These are phyloP conservation scores for Puccinia triticina DNA, from an alignment of 1,284 basidiomycete species.

Conservation along the genomic window DNA sequence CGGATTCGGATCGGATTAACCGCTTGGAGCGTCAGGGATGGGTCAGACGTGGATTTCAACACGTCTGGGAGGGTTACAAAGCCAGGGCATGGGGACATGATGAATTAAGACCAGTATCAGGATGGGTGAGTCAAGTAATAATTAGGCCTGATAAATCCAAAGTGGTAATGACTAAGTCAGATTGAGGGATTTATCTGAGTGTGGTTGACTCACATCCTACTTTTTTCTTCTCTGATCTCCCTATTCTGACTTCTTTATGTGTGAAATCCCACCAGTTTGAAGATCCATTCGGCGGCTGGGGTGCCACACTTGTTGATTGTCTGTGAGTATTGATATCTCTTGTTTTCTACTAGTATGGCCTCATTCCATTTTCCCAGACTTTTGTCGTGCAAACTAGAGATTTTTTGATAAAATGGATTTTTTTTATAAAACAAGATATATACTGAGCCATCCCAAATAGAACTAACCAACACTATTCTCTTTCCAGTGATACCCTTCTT, in stretches of 20 bases:
- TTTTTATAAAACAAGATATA: too few species aligned
- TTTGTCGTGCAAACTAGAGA: background rate
- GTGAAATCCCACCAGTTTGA: background rate
- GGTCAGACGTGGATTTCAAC: conserved; percentile 40
- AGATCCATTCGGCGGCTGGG: conserved; percentile 30
- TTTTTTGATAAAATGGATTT: too few species aligned
- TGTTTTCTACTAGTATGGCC: too few species aligned
- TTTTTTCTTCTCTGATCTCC: background rate
- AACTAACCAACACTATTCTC: too few species aligned
- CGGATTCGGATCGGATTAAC: background rate
- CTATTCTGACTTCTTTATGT: background rate
- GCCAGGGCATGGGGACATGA: conserved; percentile 46
- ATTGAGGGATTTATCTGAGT: too few species aligned
- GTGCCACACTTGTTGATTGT: conserved; percentile 40
- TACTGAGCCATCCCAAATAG: background rate
- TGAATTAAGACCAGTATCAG: conserved; percentile 40
- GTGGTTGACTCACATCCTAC: too few species aligned
- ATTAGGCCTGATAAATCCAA: background rate
- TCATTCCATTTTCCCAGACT: background rate
- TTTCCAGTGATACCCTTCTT: conserved; percentile 33
- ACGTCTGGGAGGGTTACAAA: conserved; percentile 50
- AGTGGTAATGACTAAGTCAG: background rate
- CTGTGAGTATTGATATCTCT: conserved; percentile 28
- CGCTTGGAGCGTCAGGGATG: conserved; percentile 33
- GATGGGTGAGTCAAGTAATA: conserved; percentile 2